Evolutionary conservation across 345 rosid genomes (phyloP), one percentile per base, ranked within the genome.

Genomic region (Populus nigra): DNA sequence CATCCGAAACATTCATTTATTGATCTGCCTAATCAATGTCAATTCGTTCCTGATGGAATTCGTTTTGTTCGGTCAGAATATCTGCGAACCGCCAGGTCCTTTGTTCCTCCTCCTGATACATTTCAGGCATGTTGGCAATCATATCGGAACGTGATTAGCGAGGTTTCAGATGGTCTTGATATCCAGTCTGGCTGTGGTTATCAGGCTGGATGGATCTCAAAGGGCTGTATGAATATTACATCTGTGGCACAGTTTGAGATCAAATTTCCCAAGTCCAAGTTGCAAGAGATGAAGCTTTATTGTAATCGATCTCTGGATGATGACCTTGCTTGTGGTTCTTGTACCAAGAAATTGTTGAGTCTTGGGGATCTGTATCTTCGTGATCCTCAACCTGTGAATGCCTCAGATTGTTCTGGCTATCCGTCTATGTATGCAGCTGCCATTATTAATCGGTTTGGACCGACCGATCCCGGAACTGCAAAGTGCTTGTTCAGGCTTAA

Each of bases 401-500:
- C 53, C 41, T 85, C 85, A 2, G 68, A 72, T 71, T 82, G 84
- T 78, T 45, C 82, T 18, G 78, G 79, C 43, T 85, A 80, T 50
- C 29, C 76, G 63, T 45, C 16, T 13, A 75, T 83, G 78, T 87
- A 87, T 70, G 79, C 85, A 3, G 86, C 88, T 25, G 88, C 83
- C n/a, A 59, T 85, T 74, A 31, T 83, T 9, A 83, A 78, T 71
- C 39, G 74, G 22, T 68, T 77, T 38, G 90, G 90, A 69, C 87
- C 86, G 20, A 73, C 81, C 0, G 79, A 87, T 78, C 72, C 47
- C 29, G 78, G 69, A 39, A 85, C 83, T n/a, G 80, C 83, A 5
- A 74, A 78, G 43, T 85, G 85, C 69, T 82, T 87, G 70, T 87
- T 85, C 83, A 41, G 74, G 43, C 59, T 85, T 36, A 41, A 71